Base-by-base conservation (phyloP, 306 rosid species). In the Casuarina cunninghamiana region DNA sequence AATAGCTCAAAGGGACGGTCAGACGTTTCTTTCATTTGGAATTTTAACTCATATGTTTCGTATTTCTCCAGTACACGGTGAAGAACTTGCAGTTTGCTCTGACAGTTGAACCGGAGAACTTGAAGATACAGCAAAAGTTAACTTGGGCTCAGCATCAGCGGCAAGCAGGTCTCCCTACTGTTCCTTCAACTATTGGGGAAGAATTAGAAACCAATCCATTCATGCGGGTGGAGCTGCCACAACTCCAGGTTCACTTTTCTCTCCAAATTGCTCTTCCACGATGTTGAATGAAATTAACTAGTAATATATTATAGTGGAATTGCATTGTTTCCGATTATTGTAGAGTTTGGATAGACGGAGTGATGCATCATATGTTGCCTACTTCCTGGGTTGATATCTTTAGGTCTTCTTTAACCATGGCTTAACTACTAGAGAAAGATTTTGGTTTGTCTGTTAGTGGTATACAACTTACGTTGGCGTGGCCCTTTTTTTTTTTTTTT, bases 191-290 rank as follows among this genome's bases (percentile, higher is more conserved):
- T 74, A 91, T 93, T 42, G 98, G 77, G 81, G 90, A 90, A 10
- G 98, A 93, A 82, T 3, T 84, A 85, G 97, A 91, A 81, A 91
- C 90, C 43, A 84, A 93, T 73, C 97, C 97, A 10, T 93, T 93
- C 79, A 86, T 93, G 84, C 83, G 98, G 58, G 93, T 77, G 68
- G 97, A 93, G 82, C 87, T 89, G 71, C 92, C 93, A 16, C 87
- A 71, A 77, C 41, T 93, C 85, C 98, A 89, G 95, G 98, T 93
- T 82, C 50, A 72, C 71, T 72, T 53, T 15, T 79, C 74, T 61
- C 68, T 49, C 37, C 38, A 9, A 63, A 63, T 63, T 38, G 38
- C 26, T 16, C 6, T 19, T 58, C 26, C 13, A 2, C 26, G 38
- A 10, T 10, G 2, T 58, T 58, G 65, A 32, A 58, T 35, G 35